Base-by-base conservation (phyloP, 2,329 filamentous ascomycete genomes). In the Dothistroma pini region DNA sequence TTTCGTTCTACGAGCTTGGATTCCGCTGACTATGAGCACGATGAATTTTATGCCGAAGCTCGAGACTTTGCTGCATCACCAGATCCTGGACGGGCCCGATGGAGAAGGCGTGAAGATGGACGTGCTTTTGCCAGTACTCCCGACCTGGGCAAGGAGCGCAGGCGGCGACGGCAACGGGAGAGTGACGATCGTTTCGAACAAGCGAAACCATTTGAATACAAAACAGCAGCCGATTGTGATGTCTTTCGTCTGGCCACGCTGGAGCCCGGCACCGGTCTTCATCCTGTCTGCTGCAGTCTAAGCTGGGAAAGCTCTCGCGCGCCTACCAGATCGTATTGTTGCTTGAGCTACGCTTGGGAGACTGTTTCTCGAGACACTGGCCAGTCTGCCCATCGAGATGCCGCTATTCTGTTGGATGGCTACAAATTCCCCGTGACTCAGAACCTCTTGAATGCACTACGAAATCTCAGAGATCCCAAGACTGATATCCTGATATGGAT, bases 301-400 rank as follows among this genome's bases (percentile, higher is more conserved):
- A 62, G 66, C 6, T 68, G 59, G 63, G 68, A 71, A 54, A 64
- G 66, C 14, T 66, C 68, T 11, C 67, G 62, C n/a, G 29, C 59
- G 10, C 67, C 69, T 0, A 49, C 56, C 22, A 58, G 64, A 25
- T 59, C 65, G 4, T 71, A 72, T 52, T 56, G 54, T 21, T 71
- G 70, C 54, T 52, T 72, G 51, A 69, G 66, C 12, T 72, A 72
- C 47, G 69, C 67, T 52, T 72, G 70, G 70, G 69, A 67, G 35
- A 67, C 66, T 4, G 63, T 63, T 2, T 57, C 62, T 14, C 68
- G 70, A 8, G 56, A 66, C 41, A 63, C 61, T 3, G 66, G 48
- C 7, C 12, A 67, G 32, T 68, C 67, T 10, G 63, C 62, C 2
- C 58, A 63, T 19, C 66, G 70, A 8, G 56, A 66, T 41, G 63